phyloP scores from a whole-genome alignment of 2,329 filamentous ascomycete species.

The Achaetomium macrosporum region DNA sequence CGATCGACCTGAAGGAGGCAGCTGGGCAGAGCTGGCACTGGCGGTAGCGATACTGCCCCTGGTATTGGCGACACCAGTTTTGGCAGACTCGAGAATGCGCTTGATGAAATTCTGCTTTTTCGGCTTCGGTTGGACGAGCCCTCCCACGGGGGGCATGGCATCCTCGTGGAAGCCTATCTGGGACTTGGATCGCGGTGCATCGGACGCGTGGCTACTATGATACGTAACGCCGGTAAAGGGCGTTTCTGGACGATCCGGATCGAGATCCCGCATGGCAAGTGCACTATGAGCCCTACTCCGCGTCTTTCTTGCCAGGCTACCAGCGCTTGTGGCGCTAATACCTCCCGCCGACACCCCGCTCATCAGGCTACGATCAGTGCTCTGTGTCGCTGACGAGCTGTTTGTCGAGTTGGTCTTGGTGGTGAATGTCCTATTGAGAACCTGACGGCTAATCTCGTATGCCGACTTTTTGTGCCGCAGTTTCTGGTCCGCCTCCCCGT shows the following conservation, averaged over 20 bases:
- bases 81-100: slow-evolving; percentile 89
- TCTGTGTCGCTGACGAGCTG: slow-evolving; percentile 64
- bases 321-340: slow-evolving; percentile 92
- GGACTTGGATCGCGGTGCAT: slow-evolving; percentile 54
- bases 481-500: slow-evolving; percentile 37
- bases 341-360: slow-evolving; percentile 85
- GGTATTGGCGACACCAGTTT: slow-evolving; percentile 85
- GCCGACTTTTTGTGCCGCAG: slow-evolving; percentile 65
- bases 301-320: slow-evolving; percentile 78
- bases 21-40: slow-evolving; percentile 36
- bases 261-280: slow-evolving; percentile 53
- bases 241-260: slow-evolving; percentile 51
- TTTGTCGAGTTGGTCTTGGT: slow-evolving; percentile 82
- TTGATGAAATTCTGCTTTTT: slow-evolving; percentile 91
- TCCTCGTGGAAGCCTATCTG: slow-evolving; percentile 63
- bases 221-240: slow-evolving; percentile 78
- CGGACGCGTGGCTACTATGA: slow-evolving; percentile 77
- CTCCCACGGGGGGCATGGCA: slow-evolving; percentile 52
- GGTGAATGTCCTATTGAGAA: slow-evolving; percentile 74
- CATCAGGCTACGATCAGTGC: slow-evolving; percentile 83
- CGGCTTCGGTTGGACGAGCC: slow-evolving; percentile 67
- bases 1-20: slow-evolving; percentile 39
- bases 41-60: slow-evolving; percentile 72
- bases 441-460: slow-evolving; percentile 66
- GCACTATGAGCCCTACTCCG: slow-evolving; percentile 57